phyloP scores from a whole-genome alignment of 75 land plant genomes.

The Ceratopteris richardii region DNA sequence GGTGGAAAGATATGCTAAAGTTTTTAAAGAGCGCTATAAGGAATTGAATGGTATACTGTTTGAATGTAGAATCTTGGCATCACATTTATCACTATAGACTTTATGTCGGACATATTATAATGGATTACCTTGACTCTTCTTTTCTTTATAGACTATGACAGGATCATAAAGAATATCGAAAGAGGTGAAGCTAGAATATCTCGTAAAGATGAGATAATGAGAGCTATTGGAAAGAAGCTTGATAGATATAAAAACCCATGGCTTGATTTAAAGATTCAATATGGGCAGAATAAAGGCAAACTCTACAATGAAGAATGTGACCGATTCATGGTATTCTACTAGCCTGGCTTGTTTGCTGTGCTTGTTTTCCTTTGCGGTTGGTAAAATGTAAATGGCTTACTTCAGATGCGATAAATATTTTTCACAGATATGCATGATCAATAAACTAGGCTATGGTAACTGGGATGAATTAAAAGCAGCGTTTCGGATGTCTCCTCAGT shows the following conservation, averaged over 20 bases:
- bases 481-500: constrained; percentile 83
- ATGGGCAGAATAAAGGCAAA: constrained; percentile 99
- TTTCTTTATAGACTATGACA: constrained; percentile 66
- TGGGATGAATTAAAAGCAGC: constrained; percentile 99
- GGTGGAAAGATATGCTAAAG: constrained; percentile 86
- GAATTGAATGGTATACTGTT: constrained; percentile 75
- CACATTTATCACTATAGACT: background rate
- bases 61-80: background rate
- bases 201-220: constrained; percentile 97
- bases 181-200: constrained; percentile 95
- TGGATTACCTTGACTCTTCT: too few relatives aligned
- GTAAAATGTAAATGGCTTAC: background rate
- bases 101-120: background rate
- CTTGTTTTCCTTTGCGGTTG: background rate
- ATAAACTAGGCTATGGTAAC: constrained; percentile 96
- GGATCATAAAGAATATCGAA: constrained; percentile 91
- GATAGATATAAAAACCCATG: constrained; percentile 97
- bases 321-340: constrained; percentile 93
- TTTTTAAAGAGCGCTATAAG: constrained; percentile 84
- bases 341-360: too few relatives aligned
- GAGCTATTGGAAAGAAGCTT: constrained; percentile 91
- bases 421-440: constrained; percentile 83
- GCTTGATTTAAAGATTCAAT: constrained; percentile 90
- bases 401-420: background rate
- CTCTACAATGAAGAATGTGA: constrained; percentile 99